A percentile compares a stretch with the other conserved stretches of the same genome.
phyloP scores from a whole-genome alignment of 2,329 filamentous ascomycete genomes.

The Microdochium bolleyi region DNA sequence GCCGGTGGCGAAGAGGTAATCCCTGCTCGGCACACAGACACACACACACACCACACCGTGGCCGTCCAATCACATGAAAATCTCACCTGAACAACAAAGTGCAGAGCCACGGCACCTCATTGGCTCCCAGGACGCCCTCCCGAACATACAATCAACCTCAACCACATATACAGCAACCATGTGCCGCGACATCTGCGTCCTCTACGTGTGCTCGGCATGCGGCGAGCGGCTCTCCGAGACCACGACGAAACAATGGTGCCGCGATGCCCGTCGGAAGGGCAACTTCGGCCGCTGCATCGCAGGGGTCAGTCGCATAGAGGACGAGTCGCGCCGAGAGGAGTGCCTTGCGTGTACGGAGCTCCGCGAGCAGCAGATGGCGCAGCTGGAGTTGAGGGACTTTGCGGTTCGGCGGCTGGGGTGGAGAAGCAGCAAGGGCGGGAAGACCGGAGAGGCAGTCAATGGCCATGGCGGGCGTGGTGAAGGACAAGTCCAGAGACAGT shows the following conservation, averaged over 20 bases:
- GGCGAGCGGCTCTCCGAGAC: constrained; percentile 6
- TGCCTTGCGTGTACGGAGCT: constrained; percentile 6
- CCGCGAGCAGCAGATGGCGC: constrained; percentile 5
- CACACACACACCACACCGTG: too few relatives aligned
- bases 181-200: constrained; percentile 7
- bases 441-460: background rate
- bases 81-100: too few relatives aligned
- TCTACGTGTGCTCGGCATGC: constrained; percentile 8
- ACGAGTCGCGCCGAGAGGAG: constrained; percentile 10
- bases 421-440: background rate
- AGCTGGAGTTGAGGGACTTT: constrained; percentile 8
- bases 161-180: constrained; percentile 1
- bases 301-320: constrained; percentile 5
- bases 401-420: constrained; percentile 7
- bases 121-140: too few relatives aligned
- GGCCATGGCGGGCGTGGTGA: background rate
- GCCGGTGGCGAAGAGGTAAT: background rate
- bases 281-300: constrained; percentile 7
- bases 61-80: background rate
- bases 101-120: too few relatives aligned
- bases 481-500: background rate
- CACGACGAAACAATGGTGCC: constrained; percentile 8
- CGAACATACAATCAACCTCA: too few relatives aligned
- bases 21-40: background rate
- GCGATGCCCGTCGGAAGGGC: constrained; percentile 5